phyloP scores from a whole-genome alignment of 202 grass and related monocot genomes.

The Bolboschoenoplectus hybrid region DNA sequence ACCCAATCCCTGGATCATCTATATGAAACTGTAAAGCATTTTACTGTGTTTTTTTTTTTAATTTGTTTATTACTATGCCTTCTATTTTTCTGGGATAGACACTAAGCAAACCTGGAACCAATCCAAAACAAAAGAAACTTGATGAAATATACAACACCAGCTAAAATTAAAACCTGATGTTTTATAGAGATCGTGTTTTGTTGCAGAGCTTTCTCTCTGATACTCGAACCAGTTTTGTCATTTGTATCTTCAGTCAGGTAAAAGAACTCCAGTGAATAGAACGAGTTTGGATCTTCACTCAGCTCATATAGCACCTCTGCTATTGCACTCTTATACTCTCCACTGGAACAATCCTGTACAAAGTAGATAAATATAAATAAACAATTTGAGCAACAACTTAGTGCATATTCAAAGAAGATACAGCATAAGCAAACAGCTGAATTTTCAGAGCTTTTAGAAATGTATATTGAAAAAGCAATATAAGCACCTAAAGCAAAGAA shows the following conservation, averaged over 20 bases:
- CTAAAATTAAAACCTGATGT: constrained; percentile 64
- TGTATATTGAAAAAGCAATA: background rate
- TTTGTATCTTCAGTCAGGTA: constrained; percentile 51
- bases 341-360: constrained; percentile 75
- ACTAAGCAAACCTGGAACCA: constrained; percentile 18
- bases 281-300: constrained; percentile 52
- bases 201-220: constrained; percentile 34
- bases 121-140: constrained; percentile 52
- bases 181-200: constrained; percentile 54
- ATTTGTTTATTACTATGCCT: background rate
- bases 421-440: background rate
- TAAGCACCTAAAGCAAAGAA: background rate
- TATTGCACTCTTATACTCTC: constrained; percentile 66
- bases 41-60: background rate
- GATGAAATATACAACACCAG: constrained; percentile 47
- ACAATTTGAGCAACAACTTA: constrained; percentile 22
- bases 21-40: background rate
- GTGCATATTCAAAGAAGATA: background rate
- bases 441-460: background rate
- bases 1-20: background rate
- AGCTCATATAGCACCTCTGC: constrained; percentile 66
- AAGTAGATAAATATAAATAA: constrained; percentile 42
- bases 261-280: constrained; percentile 73
- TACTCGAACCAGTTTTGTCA: constrained; percentile 38
- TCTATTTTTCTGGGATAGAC: background rate